Percentiles rank a stretch among this genome's conserved stretches.
Evolutionary conservation across 306 rosid genomes (phyloP).

Genomic region (Ceratonia siliqua): DNA sequence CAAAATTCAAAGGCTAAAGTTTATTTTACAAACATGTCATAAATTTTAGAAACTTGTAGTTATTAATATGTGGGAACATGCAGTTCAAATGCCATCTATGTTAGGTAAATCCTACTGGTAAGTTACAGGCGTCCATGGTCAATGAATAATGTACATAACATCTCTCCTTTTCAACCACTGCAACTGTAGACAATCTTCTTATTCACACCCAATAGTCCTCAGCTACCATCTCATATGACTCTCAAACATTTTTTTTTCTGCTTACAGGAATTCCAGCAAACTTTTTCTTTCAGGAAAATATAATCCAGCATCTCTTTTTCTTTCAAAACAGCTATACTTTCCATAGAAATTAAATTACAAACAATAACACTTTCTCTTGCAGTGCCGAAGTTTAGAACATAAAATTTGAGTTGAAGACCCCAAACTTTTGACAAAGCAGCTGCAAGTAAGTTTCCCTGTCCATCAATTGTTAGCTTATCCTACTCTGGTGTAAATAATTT

Average conservation of each 20-base stretch:
- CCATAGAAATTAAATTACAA: not conserved
- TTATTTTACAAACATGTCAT: not conserved
- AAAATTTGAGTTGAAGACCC: not conserved
- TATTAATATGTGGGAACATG: not conserved
- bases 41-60: not conserved
- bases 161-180: not conserved
- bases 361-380: constrained; percentile 2
- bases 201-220: not conserved
- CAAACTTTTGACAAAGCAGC: constrained; percentile 23
- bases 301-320: not conserved
- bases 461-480: not conserved
- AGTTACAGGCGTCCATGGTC: not conserved
- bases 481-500: constrained; percentile 13
- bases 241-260: not conserved
- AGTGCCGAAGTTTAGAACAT: not conserved
- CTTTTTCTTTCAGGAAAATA: not conserved
- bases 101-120: not conserved
- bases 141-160: not conserved
- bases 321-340: not conserved
- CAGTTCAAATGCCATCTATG: not conserved
- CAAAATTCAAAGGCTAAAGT: not conserved
- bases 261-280: not conserved
- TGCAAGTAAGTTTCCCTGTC: constrained; percentile 1
- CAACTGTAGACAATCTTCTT: not conserved
- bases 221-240: not conserved